Conservation (phyloP, 177 flowering plant species). For the Telopea speciosissima region DNA sequence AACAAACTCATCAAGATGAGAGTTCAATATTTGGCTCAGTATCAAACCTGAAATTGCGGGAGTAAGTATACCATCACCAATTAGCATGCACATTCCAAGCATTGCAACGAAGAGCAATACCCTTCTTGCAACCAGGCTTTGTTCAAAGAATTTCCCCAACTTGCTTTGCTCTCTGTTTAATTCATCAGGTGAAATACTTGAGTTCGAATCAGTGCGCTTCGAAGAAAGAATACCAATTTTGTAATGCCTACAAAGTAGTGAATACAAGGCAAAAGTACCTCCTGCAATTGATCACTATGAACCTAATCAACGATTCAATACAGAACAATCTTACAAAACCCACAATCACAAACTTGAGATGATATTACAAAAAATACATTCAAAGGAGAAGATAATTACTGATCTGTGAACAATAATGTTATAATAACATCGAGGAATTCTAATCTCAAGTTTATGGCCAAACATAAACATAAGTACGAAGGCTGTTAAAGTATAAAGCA, state of each 20-base stretch:
- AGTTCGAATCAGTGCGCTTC: conserved; percentile 17
- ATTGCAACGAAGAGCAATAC: conserved; percentile 69
- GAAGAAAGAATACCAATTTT: conserved; percentile 49
- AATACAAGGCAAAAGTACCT: conserved; percentile 89
- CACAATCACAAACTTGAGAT: too few relatives aligned
- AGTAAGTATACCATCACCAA: conserved; percentile 89
- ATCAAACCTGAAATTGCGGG: conserved; percentile 80
- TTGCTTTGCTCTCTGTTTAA: conserved; percentile 27
- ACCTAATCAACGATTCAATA: conserved; percentile 1
- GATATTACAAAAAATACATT: neutral
- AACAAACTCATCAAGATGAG: neutral
- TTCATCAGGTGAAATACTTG: conserved; percentile 18
- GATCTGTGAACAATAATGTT: neutral
- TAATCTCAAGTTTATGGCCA: too few relatives aligned
- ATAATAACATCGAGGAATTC: too few relatives aligned
- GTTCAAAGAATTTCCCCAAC: conserved; percentile 50
- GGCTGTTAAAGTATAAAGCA: too few relatives aligned
- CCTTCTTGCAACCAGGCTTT: conserved; percentile 58
- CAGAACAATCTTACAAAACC: neutral
- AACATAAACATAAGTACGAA: too few relatives aligned
- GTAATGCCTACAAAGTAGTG: conserved; percentile 62
- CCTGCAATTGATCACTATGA: conserved; percentile 40
- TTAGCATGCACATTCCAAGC: conserved; percentile 83
- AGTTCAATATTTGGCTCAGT: neutral
- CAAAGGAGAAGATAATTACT: neutral